Conservation (phyloP, 1,284 basidiomycete species). For the Tetrapyrgos nigripes region DNA sequence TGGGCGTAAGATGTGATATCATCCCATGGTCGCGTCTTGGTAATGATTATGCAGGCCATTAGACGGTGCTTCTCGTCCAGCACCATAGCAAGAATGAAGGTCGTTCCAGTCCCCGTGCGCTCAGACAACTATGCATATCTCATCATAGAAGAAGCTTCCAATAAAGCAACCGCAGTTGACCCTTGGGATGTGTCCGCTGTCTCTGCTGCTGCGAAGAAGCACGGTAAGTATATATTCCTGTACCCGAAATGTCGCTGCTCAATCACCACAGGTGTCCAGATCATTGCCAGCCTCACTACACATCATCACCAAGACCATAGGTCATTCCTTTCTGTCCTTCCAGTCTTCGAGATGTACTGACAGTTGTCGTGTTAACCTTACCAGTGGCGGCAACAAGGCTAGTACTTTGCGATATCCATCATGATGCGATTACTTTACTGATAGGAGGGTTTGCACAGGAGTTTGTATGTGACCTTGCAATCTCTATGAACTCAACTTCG, state of each 20-base stretch:
- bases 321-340: slow-evolving; percentile 21
- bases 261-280: slow-evolving; percentile 55
- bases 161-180: slow-evolving; percentile 81
- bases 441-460: slow-evolving; percentile 42
- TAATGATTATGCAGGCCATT: background rate
- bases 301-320: slow-evolving; percentile 90
- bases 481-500: background rate
- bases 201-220: slow-evolving; percentile 65
- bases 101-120: slow-evolving; percentile 80
- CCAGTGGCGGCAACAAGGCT: slow-evolving; percentile 43
- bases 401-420: slow-evolving; percentile 5
- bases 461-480: slow-evolving; percentile 52
- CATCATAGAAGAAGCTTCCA: slow-evolving; percentile 74
- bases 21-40: background rate
- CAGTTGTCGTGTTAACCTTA: background rate
- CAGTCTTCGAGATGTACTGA: background rate
- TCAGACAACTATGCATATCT: slow-evolving; percentile 92
- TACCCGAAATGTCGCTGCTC: background rate
- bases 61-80: slow-evolving; percentile 7
- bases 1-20: background rate
- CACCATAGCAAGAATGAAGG: slow-evolving; percentile 57
- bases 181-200: slow-evolving; percentile 87
- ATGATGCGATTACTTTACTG: slow-evolving; percentile 8
- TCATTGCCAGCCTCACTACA: slow-evolving; percentile 84
- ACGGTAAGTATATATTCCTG: slow-evolving; percentile 33